Conservation (phyloP, 75 land plant species). For the Picea sitchensis region DNA sequence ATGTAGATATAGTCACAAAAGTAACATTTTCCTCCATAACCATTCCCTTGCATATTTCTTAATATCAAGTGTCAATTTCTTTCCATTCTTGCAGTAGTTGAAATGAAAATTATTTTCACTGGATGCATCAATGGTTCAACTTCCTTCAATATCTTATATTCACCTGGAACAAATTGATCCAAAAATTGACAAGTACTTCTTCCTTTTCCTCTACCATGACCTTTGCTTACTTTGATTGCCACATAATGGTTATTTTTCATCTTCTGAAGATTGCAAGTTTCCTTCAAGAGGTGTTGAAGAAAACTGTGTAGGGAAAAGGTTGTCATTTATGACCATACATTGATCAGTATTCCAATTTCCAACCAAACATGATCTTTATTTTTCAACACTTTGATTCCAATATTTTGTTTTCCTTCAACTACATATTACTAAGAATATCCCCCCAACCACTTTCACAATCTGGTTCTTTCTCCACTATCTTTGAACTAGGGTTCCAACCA, state of each 20-base stretch:
- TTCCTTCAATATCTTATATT: background rate
- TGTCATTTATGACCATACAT: background rate
- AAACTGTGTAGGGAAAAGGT: background rate
- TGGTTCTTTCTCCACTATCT: no score
- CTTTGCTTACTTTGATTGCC: background rate
- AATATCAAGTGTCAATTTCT: background rate
- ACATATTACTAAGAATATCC: no score
- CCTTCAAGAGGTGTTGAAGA: background rate
- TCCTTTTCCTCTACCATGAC: background rate
- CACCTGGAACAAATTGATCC: background rate
- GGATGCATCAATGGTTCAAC: background rate
- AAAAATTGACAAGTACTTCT: background rate
- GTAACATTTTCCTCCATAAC: no score
- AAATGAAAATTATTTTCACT: background rate
- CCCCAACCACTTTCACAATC: background rate
- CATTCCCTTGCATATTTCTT: no score
- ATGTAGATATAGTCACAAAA: no score
- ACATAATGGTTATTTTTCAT: background rate
- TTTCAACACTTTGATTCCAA: background rate
- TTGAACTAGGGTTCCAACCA: no score
- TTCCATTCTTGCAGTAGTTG: conserved; percentile 12
- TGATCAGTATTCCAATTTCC: background rate
- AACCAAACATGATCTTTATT: background rate
- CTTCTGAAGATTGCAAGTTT: background rate
- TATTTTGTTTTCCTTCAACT: no score